Percentiles rank a stretch among this genome's conserved stretches.
These are phyloP conservation scores for Penicillium salamii DNA, from an alignment of 495 filamentous ascomycete species.

Conservation along the genomic window DNA sequence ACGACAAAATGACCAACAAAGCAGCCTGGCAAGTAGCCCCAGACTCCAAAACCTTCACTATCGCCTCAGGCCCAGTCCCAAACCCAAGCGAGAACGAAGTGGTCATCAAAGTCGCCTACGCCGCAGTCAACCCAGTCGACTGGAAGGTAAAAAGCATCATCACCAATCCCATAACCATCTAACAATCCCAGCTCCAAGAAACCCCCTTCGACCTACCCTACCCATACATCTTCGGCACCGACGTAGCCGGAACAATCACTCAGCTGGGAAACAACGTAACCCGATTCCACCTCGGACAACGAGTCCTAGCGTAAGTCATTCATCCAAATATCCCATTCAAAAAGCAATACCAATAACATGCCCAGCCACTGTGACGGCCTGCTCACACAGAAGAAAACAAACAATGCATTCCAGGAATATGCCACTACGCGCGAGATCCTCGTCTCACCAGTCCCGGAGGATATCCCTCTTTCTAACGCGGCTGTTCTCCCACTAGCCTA, in stretches of 20 bases:
- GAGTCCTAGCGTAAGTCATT: slow-evolving; percentile 39
- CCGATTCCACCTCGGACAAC: slow-evolving; percentile 37
- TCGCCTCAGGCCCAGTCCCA: slow-evolving; percentile 13
- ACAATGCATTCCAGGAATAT: slow-evolving; percentile 32
- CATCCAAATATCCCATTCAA: too few species aligned
- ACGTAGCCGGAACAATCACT: slow-evolving; percentile 41
- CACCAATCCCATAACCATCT: neutral
- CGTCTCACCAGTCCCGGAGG: slow-evolving; percentile 33
- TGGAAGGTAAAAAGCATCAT: slow-evolving; percentile 8
- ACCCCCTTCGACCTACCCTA: neutral
- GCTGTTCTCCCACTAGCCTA: slow-evolving; percentile 46
- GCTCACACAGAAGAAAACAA: slow-evolving; percentile 15
- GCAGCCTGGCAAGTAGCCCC: slow-evolving; percentile 8
- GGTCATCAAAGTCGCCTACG: slow-evolving; percentile 21
- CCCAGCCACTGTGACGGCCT: slow-evolving; percentile 16
- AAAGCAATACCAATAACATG: neutral
- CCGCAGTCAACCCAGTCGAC: slow-evolving; percentile 19
- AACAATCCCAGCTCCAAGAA: slow-evolving; percentile 6
- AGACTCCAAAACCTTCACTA: slow-evolving; percentile 3
- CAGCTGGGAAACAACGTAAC: slow-evolving; percentile 32
- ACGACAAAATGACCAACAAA: slow-evolving; percentile 12
- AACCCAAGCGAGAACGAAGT: slow-evolving; percentile 17
- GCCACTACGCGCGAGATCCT: slow-evolving; percentile 20
- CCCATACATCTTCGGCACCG: slow-evolving; percentile 32
- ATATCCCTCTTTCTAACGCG: slow-evolving; percentile 38